Conservation (phyloP, 2,329 filamentous ascomycete species). For the Colletotrichum lindemuthianum region DNA sequence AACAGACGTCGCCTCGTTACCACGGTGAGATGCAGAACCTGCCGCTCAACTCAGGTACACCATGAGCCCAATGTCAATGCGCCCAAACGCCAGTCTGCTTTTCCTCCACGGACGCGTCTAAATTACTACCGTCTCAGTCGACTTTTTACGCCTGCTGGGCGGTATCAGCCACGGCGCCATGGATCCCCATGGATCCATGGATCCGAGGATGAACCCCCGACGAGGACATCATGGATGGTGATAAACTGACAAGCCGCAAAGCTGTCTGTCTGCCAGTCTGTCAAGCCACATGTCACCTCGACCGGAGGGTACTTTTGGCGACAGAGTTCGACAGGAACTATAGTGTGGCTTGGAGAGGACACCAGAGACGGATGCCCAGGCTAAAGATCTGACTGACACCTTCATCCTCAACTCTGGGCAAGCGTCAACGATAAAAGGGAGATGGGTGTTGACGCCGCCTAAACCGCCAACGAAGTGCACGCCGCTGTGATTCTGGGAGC, state of each 20-base stretch:
- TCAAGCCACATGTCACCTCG: not conserved
- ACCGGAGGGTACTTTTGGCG: not conserved
- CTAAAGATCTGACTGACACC: no score
- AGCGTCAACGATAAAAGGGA: no score
- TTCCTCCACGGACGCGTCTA: conserved; percentile 19
- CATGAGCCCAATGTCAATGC: conserved; percentile 15
- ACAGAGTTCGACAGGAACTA: no score
- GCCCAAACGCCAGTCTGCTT: conserved; percentile 8
- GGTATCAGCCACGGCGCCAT: no score
- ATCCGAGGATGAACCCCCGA: no score
- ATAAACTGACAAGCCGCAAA: conserved; percentile 1
- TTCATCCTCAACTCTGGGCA: no score
- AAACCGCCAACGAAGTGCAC: no score
- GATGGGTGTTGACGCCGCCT: no score
- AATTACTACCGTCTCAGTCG: conserved; percentile 25
- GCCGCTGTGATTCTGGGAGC: no score
- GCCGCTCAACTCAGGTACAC: not conserved
- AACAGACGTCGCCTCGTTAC: conserved; percentile 23
- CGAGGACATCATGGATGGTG: not conserved
- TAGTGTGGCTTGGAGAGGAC: no score
- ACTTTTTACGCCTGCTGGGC: not conserved
- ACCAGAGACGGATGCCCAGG: no score
- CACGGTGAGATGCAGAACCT: not conserved
- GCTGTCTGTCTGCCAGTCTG: not conserved
- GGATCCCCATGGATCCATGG: not conserved